Conservation (phyloP, 371 early-diverging fungal species). For the Mucor indicus region DNA sequence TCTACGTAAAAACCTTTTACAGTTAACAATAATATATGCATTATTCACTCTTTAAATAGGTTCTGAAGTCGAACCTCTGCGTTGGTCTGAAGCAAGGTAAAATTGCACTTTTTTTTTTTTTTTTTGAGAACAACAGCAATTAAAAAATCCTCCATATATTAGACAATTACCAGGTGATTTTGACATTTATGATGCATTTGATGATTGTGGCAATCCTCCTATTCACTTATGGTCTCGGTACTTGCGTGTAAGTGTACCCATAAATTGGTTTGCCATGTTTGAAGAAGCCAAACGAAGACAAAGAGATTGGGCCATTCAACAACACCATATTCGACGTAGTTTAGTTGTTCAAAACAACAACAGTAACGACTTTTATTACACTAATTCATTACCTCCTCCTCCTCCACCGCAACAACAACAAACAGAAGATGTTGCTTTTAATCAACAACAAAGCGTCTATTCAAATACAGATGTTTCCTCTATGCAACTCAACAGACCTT, state of each 20-base stretch:
- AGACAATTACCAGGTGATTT: conserved; percentile 47
- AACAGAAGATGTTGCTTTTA: too few species aligned
- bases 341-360: conserved; percentile 1
- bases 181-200: conserved; percentile 42
- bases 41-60: conserved; percentile 26
- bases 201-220: conserved; percentile 45
- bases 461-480: conserved; percentile 22
- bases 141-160: too few species aligned
- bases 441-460: too few species aligned
- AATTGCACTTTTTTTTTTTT: neutral
- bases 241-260: conserved; percentile 28
- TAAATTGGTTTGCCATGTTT: conserved; percentile 44
- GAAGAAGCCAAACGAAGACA: conserved; percentile 44
- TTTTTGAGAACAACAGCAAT: neutral
- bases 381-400: too few species aligned
- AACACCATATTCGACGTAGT: conserved; percentile 1
- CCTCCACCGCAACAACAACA: neutral
- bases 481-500: conserved; percentile 5
- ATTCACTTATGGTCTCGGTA: conserved; percentile 39
- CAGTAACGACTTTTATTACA: conserved; percentile 10
- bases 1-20: conserved; percentile 24
- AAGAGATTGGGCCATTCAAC: conserved; percentile 24
- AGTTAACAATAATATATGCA: neutral
- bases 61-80: conserved; percentile 34
- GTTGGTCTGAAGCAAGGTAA: conserved; percentile 48